Evolutionary conservation across 768 basidiomycete genomes (phyloP).

Genomic region (Glaciozyma antarctica): DNA sequence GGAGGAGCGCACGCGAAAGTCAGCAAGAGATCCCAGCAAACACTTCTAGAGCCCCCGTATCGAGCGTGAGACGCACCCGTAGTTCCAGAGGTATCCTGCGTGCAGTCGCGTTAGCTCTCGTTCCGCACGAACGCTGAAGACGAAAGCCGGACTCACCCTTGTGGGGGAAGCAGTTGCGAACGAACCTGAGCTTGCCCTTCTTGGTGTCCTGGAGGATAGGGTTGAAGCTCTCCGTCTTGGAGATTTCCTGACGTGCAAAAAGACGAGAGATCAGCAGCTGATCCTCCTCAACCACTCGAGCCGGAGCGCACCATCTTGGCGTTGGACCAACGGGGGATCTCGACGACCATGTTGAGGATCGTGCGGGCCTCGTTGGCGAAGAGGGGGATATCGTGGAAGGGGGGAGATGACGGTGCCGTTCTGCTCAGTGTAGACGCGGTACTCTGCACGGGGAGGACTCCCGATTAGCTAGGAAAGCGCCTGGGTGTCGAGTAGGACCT

Average conservation of each 20-base stretch:
- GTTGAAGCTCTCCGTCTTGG: constrained; percentile 96
- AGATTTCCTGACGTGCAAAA: constrained; percentile 55
- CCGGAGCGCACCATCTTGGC: constrained; percentile 63
- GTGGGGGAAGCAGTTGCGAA: constrained; percentile 99
- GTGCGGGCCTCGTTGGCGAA: constrained; percentile 91
- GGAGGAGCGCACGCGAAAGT: neutral
- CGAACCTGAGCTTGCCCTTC: constrained; percentile 88
- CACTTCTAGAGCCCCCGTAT: too few relatives aligned
- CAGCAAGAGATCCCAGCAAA: too few relatives aligned
- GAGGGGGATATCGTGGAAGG: constrained; percentile 91
- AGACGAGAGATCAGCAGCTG: neutral
- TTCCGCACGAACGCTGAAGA: neutral
- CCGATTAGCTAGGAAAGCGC: too few relatives aligned
- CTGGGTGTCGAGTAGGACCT: constrained; percentile 28
- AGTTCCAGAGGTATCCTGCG: constrained; percentile 97
- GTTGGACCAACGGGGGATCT: constrained; percentile 95
- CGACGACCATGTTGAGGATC: constrained; percentile 98
- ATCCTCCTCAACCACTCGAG: neutral
- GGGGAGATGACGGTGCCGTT: constrained; percentile 70
- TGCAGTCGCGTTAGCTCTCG: neutral
- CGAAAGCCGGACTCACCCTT: constrained; percentile 43
- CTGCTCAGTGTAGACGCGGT: constrained; percentile 89
- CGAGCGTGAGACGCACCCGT: constrained; percentile 38
- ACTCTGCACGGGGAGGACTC: constrained; percentile 45
- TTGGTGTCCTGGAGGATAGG: constrained; percentile 99